Base-by-base conservation (phyloP, 805 yeast species). In the Candida ficus region DNA sequence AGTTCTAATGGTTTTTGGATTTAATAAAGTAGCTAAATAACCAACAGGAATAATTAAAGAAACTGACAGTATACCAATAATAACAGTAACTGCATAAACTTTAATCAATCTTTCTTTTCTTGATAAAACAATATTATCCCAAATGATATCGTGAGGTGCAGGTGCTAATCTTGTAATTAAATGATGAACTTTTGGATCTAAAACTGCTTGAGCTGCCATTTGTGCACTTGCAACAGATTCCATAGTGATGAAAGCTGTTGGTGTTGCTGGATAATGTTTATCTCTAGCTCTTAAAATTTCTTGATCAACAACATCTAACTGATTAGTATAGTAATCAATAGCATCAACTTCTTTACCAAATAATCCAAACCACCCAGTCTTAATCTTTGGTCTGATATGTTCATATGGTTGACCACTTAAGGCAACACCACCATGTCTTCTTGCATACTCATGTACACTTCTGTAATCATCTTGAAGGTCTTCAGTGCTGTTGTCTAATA, bases 171-270 rank as follows among this genome's bases (percentile, higher is more conserved):
- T 69, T 4, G 96, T 84, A 27, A 90, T 85, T 39, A 93, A 66
- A 43, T 80, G 85, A 56, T 85, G 82, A 7, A 93, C 88, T 42
- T 85, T 75, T 0, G 97, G 97, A 57, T 90, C 96, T 43, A 93
- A 61, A 0, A 91, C 90, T 0, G 97, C 93, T 60, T 93, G 99
- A 0, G 97, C 96, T 22, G 93, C 82, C 86, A 89, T 83, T 60
- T 91, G 99, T 3, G 98, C 97, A 49, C 89, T 81, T 0, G 96
- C 95, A 4, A 89, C 97, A 1, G 93, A 76, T 48, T 86, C 91
- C 96, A 91, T 85, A 0, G 98, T 93, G 8, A 91, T 78, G 61
- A 91, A 91, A 0, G 98, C 97, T 1, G 91, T 83, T 22, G 95
- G 88, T 0, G 95, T 86, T 1, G 96, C 83, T 0, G 86, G 78